Conservation (phyloP, 2,329 filamentous ascomycete species). For the Pseudogymnoascus sp. region DNA sequence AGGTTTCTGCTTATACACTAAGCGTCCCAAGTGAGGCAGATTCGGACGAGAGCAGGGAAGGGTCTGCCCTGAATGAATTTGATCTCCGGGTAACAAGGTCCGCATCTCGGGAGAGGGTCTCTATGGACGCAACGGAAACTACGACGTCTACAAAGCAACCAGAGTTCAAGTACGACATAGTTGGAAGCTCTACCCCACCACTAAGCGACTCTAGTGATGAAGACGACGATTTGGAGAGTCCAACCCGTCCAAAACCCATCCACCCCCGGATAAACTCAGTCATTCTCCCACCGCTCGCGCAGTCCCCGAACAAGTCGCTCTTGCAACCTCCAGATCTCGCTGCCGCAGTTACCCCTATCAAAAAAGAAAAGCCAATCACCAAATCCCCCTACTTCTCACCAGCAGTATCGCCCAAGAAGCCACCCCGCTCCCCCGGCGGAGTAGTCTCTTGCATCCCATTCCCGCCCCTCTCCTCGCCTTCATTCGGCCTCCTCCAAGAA, state of each 20-base stretch:
- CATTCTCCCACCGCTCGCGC: not conserved
- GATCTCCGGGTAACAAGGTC: not conserved
- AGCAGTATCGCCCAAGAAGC: not conserved
- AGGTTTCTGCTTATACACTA: not conserved
- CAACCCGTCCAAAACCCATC: not conserved
- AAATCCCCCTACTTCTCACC: slow-evolving; percentile 27
- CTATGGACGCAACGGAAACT: not conserved
- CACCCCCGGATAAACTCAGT: not conserved
- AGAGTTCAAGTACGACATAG: not conserved
- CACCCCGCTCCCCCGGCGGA: slow-evolving; percentile 14
- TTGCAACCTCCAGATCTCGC: not conserved
- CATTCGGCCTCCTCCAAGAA: slow-evolving; percentile 80
- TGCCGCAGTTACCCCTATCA: not conserved
- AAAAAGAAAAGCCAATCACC: not conserved
- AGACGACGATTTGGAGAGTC: not conserved
- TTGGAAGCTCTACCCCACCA: not conserved
- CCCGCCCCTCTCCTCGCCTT: slow-evolving; percentile 52
- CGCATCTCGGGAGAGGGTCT: not conserved
- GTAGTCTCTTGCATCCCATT: slow-evolving; percentile 52
- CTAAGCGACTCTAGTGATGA: not conserved
- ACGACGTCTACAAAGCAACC: not conserved
- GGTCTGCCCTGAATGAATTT: not conserved
- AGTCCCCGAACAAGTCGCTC: not conserved
- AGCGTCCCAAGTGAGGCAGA: not conserved
- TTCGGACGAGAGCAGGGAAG: not conserved